Evolutionary conservation across 495 filamentous ascomycete genomes (phyloP).

Genomic region (Penicillium paxilli): DNA sequence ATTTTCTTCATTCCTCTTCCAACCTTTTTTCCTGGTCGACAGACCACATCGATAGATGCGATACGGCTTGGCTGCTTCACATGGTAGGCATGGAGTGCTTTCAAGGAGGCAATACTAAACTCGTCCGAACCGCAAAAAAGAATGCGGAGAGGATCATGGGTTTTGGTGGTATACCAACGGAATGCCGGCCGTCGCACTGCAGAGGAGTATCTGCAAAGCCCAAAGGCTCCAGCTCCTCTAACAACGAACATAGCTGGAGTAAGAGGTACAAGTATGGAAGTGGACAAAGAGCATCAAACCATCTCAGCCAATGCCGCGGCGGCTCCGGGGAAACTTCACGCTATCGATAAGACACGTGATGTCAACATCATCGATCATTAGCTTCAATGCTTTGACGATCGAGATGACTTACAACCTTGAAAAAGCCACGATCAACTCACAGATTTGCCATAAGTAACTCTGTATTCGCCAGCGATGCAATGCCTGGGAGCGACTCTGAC

Average conservation of each 20-base stretch:
- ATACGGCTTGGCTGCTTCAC: slow-evolving; percentile 56
- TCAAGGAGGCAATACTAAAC: slow-evolving; percentile 81
- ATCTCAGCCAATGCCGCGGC: too few relatives aligned
- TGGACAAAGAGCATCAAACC: too few relatives aligned
- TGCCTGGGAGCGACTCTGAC: slow-evolving; percentile 39
- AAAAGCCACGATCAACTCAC: background rate
- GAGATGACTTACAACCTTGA: slow-evolving; percentile 4
- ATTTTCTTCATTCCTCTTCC: slow-evolving; percentile 73
- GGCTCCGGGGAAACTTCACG: too few relatives aligned
- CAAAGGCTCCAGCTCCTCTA: slow-evolving; percentile 19
- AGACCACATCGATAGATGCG: slow-evolving; percentile 83
- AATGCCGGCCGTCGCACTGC: slow-evolving; percentile 8
- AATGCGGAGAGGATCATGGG: slow-evolving; percentile 72
- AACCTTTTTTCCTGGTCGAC: slow-evolving; percentile 69
- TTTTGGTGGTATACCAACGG: slow-evolving; percentile 33
- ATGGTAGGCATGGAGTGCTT: slow-evolving; percentile 65
- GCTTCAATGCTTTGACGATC: too few relatives aligned
- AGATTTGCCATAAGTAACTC: slow-evolving; percentile 5
- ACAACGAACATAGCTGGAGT: slow-evolving; percentile 26
- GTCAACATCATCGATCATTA: slow-evolving; percentile 27
- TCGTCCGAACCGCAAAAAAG: slow-evolving; percentile 95
- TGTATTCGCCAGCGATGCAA: slow-evolving; percentile 31
- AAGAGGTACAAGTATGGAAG: background rate
- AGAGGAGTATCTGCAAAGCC: slow-evolving; percentile 17
- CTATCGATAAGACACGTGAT: slow-evolving; percentile 47